phyloP scores from a whole-genome alignment of 768 basidiomycete species.

The Pulveroboletus frians region DNA sequence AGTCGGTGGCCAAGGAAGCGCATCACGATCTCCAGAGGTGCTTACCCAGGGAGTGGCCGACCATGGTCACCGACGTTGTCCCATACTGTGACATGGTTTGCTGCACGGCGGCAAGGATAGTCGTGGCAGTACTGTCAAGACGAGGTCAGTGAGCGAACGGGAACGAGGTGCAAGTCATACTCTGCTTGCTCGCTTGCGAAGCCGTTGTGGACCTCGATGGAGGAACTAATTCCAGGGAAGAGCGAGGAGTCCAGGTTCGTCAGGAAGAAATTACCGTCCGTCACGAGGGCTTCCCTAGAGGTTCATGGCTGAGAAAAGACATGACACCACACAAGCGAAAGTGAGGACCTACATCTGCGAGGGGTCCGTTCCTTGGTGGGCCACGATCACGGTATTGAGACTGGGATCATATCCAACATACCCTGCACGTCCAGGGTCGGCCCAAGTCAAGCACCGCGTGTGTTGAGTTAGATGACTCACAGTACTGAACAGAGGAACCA shows the following conservation, averaged over 20 bases:
- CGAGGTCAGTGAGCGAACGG: neutral
- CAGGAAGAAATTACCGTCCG: conserved; percentile 39
- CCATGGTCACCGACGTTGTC: conserved; percentile 38
- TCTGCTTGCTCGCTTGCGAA: conserved; percentile 41
- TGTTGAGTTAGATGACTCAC: conserved; percentile 21
- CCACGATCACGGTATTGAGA: conserved; percentile 33
- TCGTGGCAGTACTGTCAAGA: conserved; percentile 33
- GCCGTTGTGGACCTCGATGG: conserved; percentile 42
- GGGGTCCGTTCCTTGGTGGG: conserved; percentile 35
- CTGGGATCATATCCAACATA: conserved; percentile 48
- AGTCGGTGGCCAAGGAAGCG: neutral
- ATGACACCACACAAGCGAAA: neutral
- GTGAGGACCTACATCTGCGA: conserved; percentile 22
- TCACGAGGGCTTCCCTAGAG: conserved; percentile 34
- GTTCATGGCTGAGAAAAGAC: neutral
- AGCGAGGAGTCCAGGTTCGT: conserved; percentile 33
- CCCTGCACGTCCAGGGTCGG: conserved; percentile 31
- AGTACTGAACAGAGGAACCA: conserved; percentile 39
- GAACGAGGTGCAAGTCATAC: conserved; percentile 28
- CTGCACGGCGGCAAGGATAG: conserved; percentile 42
- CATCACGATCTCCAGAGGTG: neutral
- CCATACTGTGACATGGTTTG: conserved; percentile 33
- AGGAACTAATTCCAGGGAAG: conserved; percentile 46
- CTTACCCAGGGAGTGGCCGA: conserved; percentile 41
- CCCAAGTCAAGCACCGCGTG: neutral